Evolutionary conservation across 2,329 filamentous ascomycete species (phyloP).

Genomic region (Blastomyces percursus): DNA sequence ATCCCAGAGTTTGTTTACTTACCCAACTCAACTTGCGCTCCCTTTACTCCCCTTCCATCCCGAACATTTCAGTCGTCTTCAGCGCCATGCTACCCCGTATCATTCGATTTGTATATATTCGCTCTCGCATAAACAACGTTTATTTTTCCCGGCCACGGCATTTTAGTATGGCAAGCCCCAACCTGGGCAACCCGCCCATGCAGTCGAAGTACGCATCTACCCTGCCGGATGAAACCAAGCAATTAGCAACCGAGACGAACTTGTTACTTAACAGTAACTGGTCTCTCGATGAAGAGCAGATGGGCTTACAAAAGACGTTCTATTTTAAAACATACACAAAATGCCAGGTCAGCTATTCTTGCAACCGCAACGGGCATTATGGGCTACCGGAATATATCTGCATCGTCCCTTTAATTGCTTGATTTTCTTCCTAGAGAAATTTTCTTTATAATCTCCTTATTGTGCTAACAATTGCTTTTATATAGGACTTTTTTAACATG

Average conservation of each 20-base stretch:
- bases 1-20: background rate
- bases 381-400: background rate
- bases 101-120: background rate
- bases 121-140: background rate
- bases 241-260: constrained; percentile 15
- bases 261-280: constrained; percentile 23
- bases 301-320: constrained; percentile 29
- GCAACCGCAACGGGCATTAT: background rate
- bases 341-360: constrained; percentile 22
- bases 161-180: background rate
- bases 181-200: background rate
- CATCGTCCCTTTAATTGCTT: background rate
- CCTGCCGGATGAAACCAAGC: background rate
- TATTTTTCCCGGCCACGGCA: background rate
- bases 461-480: background rate
- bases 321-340: constrained; percentile 32
- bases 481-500: constrained; percentile 28
- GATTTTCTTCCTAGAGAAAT: background rate
- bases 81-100: background rate
- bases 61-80: background rate
- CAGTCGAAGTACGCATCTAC: background rate
- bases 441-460: background rate
- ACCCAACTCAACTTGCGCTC: background rate
- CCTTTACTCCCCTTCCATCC: background rate
- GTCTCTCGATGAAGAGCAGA: constrained; percentile 25